Conservation (phyloP, 2,329 filamentous ascomycete genomes). For the Dendrostoma leiphaemia region DNA sequence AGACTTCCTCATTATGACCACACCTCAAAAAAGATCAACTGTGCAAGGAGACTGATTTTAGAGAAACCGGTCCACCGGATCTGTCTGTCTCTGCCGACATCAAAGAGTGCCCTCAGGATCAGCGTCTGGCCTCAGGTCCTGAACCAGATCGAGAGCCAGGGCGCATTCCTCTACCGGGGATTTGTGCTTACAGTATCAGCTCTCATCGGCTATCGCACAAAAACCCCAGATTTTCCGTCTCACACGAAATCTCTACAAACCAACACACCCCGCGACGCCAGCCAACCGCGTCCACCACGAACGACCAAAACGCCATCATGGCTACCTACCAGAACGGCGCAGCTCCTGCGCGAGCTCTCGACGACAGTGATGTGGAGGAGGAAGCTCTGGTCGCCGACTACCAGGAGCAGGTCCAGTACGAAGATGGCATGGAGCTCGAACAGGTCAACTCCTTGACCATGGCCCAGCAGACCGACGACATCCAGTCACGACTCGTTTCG, state of each 20-base stretch:
- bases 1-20: background rate
- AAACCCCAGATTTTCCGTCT: conserved; percentile 14
- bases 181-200: no score
- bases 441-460: conserved; percentile 67
- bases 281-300: conserved; percentile 27
- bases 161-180: conserved; percentile 14
- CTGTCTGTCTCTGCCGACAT: background rate
- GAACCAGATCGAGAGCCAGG: background rate
- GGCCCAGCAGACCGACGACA: conserved; percentile 79
- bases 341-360: conserved; percentile 58
- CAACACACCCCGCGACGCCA: conserved; percentile 21
- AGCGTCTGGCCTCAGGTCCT: background rate
- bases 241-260: conserved; percentile 22
- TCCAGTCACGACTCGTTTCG: conserved; percentile 86
- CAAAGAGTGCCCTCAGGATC: no score
- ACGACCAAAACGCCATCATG: conserved; percentile 50
- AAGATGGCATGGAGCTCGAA: conserved; percentile 81
- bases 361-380: conserved; percentile 92
- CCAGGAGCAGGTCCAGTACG: conserved; percentile 92
- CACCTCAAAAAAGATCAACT: background rate
- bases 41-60: background rate
- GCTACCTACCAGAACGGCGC: conserved; percentile 61
- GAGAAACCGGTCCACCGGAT: no score
- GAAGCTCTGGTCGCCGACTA: conserved; percentile 95
- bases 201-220: conserved; percentile 16